Evolutionary conservation across 768 basidiomycete genomes (phyloP).

Genomic region (Lactifluus piperatus): DNA sequence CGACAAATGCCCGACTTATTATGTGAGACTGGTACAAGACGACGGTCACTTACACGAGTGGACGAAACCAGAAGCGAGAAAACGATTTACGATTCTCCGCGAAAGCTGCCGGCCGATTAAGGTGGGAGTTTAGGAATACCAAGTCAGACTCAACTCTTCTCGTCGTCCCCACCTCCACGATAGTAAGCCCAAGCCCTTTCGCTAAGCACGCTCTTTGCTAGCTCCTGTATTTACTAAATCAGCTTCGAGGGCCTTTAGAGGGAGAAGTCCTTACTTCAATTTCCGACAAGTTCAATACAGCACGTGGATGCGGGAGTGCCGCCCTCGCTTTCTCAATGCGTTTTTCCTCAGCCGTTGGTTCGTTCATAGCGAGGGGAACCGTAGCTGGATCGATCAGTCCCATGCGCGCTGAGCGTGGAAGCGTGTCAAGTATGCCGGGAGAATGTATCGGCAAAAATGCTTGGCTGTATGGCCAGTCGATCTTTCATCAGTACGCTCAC

Average conservation of each 20-base stretch:
- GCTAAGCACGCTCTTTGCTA: conserved; percentile 24
- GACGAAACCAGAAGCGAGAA: conserved; percentile 75
- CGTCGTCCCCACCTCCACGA: conserved; percentile 25
- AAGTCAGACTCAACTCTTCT: conserved; percentile 17
- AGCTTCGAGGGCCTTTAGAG: neutral
- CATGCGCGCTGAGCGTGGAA: conserved; percentile 24
- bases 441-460: conserved; percentile 19
- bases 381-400: conserved; percentile 26
- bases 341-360: conserved; percentile 25
- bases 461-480: conserved; percentile 12
- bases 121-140: neutral
- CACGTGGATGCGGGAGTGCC: conserved; percentile 22
- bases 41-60: conserved; percentile 40
- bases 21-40: neutral
- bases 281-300: conserved; percentile 26
- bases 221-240: conserved; percentile 11
- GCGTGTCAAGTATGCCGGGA: conserved; percentile 18
- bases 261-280: conserved; percentile 22
- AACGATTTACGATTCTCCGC: conserved; percentile 20
- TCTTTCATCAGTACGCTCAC: conserved; percentile 1
- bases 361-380: conserved; percentile 16
- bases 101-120: conserved; percentile 15
- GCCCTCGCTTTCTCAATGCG: conserved; percentile 23
- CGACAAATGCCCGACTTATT: neutral
- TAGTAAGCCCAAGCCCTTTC: conserved; percentile 27